These are phyloP conservation scores for Suillus subluteus DNA, from an alignment of 768 basidiomycete species.

Conservation along the genomic window DNA sequence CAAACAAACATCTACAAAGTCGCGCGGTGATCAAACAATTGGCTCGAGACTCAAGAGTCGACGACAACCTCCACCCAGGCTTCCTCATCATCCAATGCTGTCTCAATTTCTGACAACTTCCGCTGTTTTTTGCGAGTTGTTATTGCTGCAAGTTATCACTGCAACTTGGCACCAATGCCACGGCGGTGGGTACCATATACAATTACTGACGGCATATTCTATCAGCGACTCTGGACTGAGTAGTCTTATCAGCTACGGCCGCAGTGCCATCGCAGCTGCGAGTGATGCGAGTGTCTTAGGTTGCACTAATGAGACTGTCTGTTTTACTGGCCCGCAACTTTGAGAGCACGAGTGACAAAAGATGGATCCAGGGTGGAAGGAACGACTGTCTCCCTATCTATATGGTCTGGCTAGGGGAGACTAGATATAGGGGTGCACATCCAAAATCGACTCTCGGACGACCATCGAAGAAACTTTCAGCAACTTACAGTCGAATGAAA, in stretches of 20 bases:
- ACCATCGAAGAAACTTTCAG: neutral
- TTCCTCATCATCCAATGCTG: neutral
- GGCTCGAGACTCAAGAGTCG: neutral
- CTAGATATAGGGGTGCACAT: neutral
- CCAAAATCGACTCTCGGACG: neutral
- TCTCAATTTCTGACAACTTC: neutral
- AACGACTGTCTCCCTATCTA: too few relatives aligned
- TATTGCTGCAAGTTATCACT: neutral
- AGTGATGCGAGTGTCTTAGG: neutral
- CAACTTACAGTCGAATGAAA: neutral
- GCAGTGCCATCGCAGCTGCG: neutral
- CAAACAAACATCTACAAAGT: constrained; percentile 5
- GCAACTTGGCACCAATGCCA: too few relatives aligned
- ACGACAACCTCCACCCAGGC: neutral
- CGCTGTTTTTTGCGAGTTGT: neutral
- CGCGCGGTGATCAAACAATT: neutral
- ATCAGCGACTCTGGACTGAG: neutral
- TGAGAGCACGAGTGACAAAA: neutral
- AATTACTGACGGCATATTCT: neutral
- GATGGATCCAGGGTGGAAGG: neutral
- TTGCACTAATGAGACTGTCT: neutral
- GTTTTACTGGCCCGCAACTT: neutral
- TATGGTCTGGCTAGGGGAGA: too few relatives aligned
- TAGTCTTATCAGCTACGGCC: neutral
- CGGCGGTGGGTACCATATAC: too few relatives aligned